A percentile compares a stretch with the other conserved stretches of the same genome.
phyloP scores from a whole-genome alignment of 768 basidiomycete species.

The Pleurotus giganteus region DNA sequence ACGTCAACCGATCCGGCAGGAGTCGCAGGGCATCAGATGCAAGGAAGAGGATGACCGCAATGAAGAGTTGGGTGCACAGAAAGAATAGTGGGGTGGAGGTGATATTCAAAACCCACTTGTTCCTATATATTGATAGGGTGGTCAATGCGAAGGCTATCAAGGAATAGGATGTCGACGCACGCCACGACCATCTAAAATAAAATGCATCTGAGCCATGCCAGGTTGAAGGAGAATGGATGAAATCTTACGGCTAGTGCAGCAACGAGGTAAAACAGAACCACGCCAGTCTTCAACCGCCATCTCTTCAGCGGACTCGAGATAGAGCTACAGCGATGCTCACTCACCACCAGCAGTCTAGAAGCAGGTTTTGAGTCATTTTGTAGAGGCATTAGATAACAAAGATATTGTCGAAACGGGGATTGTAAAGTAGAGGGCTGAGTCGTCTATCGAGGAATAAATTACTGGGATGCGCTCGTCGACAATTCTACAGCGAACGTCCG shows the following conservation, averaged over 20 bases:
- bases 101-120: constrained; percentile 87
- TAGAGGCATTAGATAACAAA: constrained; percentile 12
- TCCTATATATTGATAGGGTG: constrained; percentile 41
- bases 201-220: not conserved
- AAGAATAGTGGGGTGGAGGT: constrained; percentile 84
- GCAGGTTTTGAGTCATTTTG: constrained; percentile 12
- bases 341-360: constrained; percentile 15
- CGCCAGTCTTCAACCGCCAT: constrained; percentile 48
- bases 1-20: constrained; percentile 62
- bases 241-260: constrained; percentile 79
- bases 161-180: constrained; percentile 35
- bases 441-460: too few species aligned
- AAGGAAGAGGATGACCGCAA: constrained; percentile 76
- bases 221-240: not conserved
- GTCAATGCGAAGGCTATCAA: not conserved
- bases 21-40: constrained; percentile 59
- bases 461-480: too few species aligned
- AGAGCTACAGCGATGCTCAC: constrained; percentile 22
- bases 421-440: too few species aligned
- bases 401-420: too few species aligned
- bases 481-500: too few species aligned
- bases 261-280: constrained; percentile 85
- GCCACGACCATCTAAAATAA: constrained; percentile 82
- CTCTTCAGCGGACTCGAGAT: constrained; percentile 20
- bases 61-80: constrained; percentile 74